Evolutionary conservation across 1,139 yeast species (phyloP), one percentile per base, ranked within the genome.

Genomic region (Candida sanyaensis): DNA sequence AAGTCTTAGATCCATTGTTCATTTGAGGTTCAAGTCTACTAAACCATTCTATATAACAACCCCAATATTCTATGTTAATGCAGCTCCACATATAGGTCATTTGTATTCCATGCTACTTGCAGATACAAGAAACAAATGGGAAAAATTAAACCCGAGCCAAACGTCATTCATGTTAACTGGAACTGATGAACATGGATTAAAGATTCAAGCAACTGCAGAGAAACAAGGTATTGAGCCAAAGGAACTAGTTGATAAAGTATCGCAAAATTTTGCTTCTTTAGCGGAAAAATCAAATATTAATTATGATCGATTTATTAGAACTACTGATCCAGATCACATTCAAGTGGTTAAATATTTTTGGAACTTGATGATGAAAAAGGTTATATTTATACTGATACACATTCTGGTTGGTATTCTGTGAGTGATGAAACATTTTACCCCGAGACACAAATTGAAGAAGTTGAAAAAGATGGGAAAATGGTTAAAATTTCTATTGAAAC

Each of bases 371-470:
- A 54, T 67, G 43, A 69, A 75, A 1, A 80, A 77, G 44, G 90
- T 0, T 81, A 71, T 56, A 87, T 95, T 3, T 90, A 91, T 62
- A 80, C 86, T 60, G 97, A 96, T 2, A 69, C 78, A 27, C 99
- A 93, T 64, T 68, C 81, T 44, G 99, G 99, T 1, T 93, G 98
- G 98, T 93, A 95, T 62, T 89, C 96, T 8, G 75, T 92, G 5
- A 86, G 96, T 45, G 99, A 95, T 61, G 99, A 93, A 66, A 87
- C 98, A 0, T 93, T 93, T 61, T 92, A 89, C 59, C 91, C 99
- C 0, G 96, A 86, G 52, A 69, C 81, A 3, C 96, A 90, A 64
- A 81, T 89, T 36, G 80, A 78, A 42, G 76, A 80, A 52, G 57
- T 68, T 0, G 80, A 75, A 41, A 64, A 63, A 6, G 63, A 63